Base-by-base conservation (phyloP, 2,329 filamentous ascomycete genomes). In the Epichloe uncinata region DNA sequence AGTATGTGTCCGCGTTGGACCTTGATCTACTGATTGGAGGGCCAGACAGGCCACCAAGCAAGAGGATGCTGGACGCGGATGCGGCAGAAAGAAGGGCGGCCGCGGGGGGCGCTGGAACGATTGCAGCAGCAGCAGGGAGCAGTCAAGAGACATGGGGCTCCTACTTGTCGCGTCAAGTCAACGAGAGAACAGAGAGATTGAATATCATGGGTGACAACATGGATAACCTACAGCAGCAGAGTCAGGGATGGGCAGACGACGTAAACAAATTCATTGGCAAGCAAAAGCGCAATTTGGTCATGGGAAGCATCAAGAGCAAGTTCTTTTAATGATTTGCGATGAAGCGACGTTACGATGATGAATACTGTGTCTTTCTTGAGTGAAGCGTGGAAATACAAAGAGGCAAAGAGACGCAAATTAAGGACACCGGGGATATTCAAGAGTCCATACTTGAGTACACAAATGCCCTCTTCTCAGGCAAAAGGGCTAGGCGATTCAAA, bases 21-120 rank as follows among this genome's bases (percentile, higher is more conserved):
- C 81, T 98, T 60, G 93, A 97, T 61, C 69, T 95, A 2, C 72
- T 98, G 2, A 93, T 98, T 52, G 88, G 91, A 47, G 91, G 91
- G 0, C 83, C 89, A 2, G 85, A 93, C 60, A 79, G 93, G 3
- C 93, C 91, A 3, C 84, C 88, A 1, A 93, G 86, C 53, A 94
- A 94, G 67, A 81, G 85, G 36, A 94, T 94, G 86, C 65, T 93
- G 45, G 85, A 83, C 2, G 89, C 93, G 46, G 78, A 85, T 36
- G 83, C 81, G 1, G 77, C 82, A 5, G 88, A 95, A 60, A 81
- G 88, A 54, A 76, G 82, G 51, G 74, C 82, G 46, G 73, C 72
- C 1, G 63, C 57, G 56, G 58, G 16, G 16, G 63, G 62, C 53
- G 57, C 63, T 9, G 64, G 53, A 55, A 57, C 47, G 50, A 56